phyloP scores from a whole-genome alignment of 495 filamentous ascomycete species.

The Penicillium turbatum region DNA sequence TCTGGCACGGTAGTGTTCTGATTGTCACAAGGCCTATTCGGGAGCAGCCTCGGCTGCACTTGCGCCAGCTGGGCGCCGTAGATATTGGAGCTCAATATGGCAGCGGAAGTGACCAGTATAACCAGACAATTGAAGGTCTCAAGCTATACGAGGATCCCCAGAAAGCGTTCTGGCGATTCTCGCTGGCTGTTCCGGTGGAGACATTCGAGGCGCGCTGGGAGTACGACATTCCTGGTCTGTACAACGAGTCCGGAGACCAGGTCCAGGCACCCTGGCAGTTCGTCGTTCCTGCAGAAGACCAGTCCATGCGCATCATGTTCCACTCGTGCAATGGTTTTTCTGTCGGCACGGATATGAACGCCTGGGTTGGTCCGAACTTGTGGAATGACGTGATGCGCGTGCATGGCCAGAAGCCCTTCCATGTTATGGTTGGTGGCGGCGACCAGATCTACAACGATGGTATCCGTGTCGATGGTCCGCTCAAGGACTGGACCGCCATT shows the following conservation, averaged over 20 bases:
- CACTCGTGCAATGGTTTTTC: slow-evolving; percentile 96
- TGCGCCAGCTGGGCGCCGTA: slow-evolving; percentile 45
- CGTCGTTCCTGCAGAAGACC: slow-evolving; percentile 66
- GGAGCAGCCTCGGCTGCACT: slow-evolving; percentile 44
- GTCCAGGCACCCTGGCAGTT: slow-evolving; percentile 51
- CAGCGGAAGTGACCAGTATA: slow-evolving; percentile 5
- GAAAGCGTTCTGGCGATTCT: slow-evolving; percentile 81
- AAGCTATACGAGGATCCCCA: slow-evolving; percentile 75
- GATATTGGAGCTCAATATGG: slow-evolving; percentile 8
- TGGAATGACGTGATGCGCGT: slow-evolving; percentile 88
- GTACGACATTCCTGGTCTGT: slow-evolving; percentile 43
- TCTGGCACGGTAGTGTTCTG: slow-evolving; percentile 81
- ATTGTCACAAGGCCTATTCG: slow-evolving; percentile 68
- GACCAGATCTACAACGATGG: slow-evolving; percentile 96
- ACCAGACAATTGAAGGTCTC: slow-evolving; percentile 42
- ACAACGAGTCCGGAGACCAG: slow-evolving; percentile 34
- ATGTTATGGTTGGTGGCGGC: slow-evolving; percentile 93
- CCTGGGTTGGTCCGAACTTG: slow-evolving; percentile 73
- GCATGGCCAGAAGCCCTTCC: slow-evolving; percentile 68
- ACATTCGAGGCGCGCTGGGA: slow-evolving; percentile 47
- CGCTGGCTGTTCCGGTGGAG: slow-evolving; percentile 50
- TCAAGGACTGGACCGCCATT: slow-evolving; percentile 77
- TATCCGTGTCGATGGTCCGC: slow-evolving; percentile 74
- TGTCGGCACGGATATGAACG: slow-evolving; percentile 82
- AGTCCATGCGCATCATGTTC: slow-evolving; percentile 95